phyloP scores from a whole-genome alignment of 306 rosid species.

The Styphnolobium japonicum region DNA sequence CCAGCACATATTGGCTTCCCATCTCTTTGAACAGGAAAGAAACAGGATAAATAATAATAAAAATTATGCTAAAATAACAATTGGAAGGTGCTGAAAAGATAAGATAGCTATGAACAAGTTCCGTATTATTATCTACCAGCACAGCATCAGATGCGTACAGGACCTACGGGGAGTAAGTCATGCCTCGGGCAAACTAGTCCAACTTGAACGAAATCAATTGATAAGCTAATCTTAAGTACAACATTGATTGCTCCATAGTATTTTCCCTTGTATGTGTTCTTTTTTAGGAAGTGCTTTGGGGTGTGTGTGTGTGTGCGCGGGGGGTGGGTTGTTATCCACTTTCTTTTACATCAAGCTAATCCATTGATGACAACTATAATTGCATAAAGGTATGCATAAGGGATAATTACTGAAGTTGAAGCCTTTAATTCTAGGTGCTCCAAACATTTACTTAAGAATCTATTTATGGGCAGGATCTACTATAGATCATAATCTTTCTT shows the following conservation, averaged over 20 bases:
- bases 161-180: background rate
- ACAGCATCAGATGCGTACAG: background rate
- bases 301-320: too few relatives aligned
- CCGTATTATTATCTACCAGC: background rate
- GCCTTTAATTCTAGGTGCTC: background rate
- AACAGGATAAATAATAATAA: background rate
- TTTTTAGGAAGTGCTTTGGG: too few relatives aligned
- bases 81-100: background rate
- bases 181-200: background rate
- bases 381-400: background rate
- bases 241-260: background rate
- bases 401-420: background rate
- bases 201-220: slow-evolving; percentile 8
- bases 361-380: background rate
- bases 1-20: slow-evolving; percentile 57
- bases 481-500: background rate
- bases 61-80: background rate
- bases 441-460: background rate
- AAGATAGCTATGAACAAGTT: background rate
- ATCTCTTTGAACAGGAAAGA: slow-evolving; percentile 48
- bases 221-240: background rate
- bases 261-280: too few relatives aligned
- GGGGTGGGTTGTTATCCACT: background rate
- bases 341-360: background rate
- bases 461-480: background rate